Conservation (phyloP, 192 early-diverging fungal species). For the Coemansia javaensis region DNA sequence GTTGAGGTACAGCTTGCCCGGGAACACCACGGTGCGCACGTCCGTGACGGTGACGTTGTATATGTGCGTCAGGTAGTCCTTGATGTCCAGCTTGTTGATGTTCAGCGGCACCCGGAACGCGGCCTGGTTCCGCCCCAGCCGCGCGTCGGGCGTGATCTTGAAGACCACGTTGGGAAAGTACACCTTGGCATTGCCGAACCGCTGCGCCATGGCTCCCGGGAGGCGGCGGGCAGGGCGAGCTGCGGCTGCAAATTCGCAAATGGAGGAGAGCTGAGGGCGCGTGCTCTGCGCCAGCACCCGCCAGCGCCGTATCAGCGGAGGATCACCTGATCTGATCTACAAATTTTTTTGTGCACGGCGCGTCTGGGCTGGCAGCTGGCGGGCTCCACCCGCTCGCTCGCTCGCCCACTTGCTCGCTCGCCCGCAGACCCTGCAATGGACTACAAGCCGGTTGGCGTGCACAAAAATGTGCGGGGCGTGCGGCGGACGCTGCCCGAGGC, state of each 20-base stretch:
- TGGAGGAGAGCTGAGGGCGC: no score
- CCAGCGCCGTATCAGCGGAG: no score
- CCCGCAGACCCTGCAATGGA: constrained; percentile 23
- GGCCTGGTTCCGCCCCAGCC: constrained; percentile 76
- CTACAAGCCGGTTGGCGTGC: constrained; percentile 56
- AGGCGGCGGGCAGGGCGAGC: no score
- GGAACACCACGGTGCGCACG: constrained; percentile 88
- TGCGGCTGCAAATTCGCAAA: neutral
- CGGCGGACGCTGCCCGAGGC: constrained; percentile 58
- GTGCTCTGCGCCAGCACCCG: no score
- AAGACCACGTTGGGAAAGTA: constrained; percentile 86
- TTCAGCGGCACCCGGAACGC: constrained; percentile 86
- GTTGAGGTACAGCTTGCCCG: constrained; percentile 51
- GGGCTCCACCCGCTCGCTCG: no score
- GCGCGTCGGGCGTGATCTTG: constrained; percentile 66
- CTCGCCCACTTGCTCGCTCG: no score
- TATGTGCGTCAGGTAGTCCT: constrained; percentile 74
- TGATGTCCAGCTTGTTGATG: constrained; percentile 93
- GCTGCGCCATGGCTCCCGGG: constrained; percentile 35
- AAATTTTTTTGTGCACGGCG: no score
- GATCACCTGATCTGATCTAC: no score
- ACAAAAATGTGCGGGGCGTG: constrained; percentile 53
- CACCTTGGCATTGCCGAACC: constrained; percentile 57
- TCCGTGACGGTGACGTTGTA: constrained; percentile 79
- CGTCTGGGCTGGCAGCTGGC: no score